phyloP scores from a whole-genome alignment of 306 rosid genomes.

The Pachyrhizus erosus region DNA sequence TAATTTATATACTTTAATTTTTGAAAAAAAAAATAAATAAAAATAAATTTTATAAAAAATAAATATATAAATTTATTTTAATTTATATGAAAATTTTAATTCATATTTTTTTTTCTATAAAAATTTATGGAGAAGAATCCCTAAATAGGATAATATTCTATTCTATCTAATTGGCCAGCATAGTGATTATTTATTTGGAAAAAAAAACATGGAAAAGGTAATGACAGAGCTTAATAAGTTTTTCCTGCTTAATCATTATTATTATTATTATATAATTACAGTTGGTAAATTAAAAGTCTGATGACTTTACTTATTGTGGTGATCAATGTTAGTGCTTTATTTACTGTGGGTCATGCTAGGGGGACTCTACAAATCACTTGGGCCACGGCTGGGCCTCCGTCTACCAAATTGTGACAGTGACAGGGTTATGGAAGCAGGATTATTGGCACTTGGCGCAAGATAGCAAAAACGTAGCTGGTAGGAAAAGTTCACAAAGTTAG shows the following conservation, averaged over 20 bases:
- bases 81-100: too few species aligned
- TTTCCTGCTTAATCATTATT: background rate
- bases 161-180: too few species aligned
- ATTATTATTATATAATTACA: background rate
- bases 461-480: conserved; percentile 42
- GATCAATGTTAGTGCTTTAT: conserved; percentile 3
- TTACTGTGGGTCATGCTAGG: background rate
- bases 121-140: too few species aligned
- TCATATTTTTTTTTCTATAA: too few species aligned
- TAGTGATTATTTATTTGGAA: background rate
- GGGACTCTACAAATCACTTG: background rate
- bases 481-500: conserved; percentile 43
- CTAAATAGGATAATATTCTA: background rate
- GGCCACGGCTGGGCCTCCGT: conserved; percentile 30
- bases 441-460: conserved; percentile 39
- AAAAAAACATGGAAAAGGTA: background rate
- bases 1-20: too few species aligned
- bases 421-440: background rate
- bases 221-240: background rate
- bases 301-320: background rate
- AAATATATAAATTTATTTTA: too few species aligned
- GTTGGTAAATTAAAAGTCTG: background rate
- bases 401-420: conserved; percentile 39
- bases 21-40: background rate
- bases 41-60: background rate